These are phyloP conservation scores for Pichia sp. DNA, from an alignment of 1,139 yeast genomes.

Conservation along the genomic window DNA sequence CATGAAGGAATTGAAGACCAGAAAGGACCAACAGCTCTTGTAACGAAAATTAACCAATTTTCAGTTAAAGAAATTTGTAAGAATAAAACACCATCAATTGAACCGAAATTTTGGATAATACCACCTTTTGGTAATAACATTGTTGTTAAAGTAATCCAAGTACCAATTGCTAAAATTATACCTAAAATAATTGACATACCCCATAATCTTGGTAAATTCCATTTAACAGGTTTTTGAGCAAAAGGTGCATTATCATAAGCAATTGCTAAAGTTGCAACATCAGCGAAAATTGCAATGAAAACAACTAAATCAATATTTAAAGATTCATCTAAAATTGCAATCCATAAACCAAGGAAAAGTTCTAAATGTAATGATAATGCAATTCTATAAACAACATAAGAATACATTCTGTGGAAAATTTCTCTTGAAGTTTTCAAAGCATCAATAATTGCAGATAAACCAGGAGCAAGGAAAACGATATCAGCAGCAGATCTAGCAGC, in stretches of 20 bases:
- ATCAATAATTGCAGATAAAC: slow-evolving; percentile 91
- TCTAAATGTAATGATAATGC: slow-evolving; percentile 91
- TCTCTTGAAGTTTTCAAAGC: slow-evolving; percentile 92
- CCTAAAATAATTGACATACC: slow-evolving; percentile 90
- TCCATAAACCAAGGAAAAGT: slow-evolving; percentile 88
- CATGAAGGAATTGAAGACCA: slow-evolving; percentile 89
- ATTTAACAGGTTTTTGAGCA: slow-evolving; percentile 94
- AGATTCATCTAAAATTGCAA: slow-evolving; percentile 81
- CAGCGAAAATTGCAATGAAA: slow-evolving; percentile 92
- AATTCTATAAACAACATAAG: slow-evolving; percentile 93
- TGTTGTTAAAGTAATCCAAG: slow-evolving; percentile 88
- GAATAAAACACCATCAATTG: slow-evolving; percentile 85
- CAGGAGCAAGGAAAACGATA: slow-evolving; percentile 93
- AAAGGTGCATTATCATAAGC: slow-evolving; percentile 98
- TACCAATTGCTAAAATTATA: slow-evolving; percentile 73
- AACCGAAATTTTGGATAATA: slow-evolving; percentile 91
- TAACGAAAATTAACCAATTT: slow-evolving; percentile 92
- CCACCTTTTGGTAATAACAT: slow-evolving; percentile 85
- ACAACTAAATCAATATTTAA: slow-evolving; percentile 82
- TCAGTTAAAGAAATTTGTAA: slow-evolving; percentile 88
- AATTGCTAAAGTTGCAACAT: slow-evolving; percentile 91
- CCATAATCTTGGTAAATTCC: slow-evolving; percentile 98
- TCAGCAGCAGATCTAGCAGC: slow-evolving; percentile 97
- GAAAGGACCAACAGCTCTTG: slow-evolving; percentile 95
- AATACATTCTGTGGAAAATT: slow-evolving; percentile 97